A percentile compares a stretch with the other conserved stretches of the same genome.
Conservation (phyloP, 768 basidiomycete species). For the Mycena indigotica region DNA sequence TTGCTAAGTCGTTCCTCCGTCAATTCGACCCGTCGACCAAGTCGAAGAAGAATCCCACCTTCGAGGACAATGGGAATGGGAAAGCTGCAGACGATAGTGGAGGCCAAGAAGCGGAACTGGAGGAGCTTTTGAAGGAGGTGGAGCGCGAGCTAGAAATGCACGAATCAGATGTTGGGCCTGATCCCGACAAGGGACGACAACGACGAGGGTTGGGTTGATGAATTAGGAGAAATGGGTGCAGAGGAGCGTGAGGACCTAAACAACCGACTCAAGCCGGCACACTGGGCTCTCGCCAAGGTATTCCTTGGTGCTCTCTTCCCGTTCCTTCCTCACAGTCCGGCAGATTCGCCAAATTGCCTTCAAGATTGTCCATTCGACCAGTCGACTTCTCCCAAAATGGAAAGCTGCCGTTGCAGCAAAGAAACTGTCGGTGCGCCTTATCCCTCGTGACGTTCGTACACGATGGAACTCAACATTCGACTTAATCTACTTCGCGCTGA, state of each 20-base stretch:
- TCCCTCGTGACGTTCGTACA: too few relatives aligned
- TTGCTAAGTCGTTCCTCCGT: slow-evolving; percentile 23
- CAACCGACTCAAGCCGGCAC: not conserved
- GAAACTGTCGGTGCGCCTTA: not conserved
- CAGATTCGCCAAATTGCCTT: slow-evolving; percentile 23
- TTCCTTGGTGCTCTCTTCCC: too few relatives aligned
- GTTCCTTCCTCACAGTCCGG: not conserved
- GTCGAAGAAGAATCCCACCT: not conserved
- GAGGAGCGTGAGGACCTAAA: not conserved
- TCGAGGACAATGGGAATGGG: not conserved
- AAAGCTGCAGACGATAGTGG: not conserved
- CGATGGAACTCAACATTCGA: not conserved
- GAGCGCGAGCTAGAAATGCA: not conserved
- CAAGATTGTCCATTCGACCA: slow-evolving; percentile 25
- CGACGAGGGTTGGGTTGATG: not conserved
- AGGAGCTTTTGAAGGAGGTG: not conserved
- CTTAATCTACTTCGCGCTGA: not conserved
- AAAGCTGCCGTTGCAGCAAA: not conserved
- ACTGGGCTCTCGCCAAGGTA: not conserved
- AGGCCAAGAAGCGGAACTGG: not conserved
- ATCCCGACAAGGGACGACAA: not conserved
- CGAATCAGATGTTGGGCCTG: not conserved
- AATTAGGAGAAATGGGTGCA: not conserved
- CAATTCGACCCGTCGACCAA: slow-evolving; percentile 25
- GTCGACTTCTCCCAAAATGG: slow-evolving; percentile 24